Conservation (phyloP, 148 eudicot genomes). For the Salicornia ramosissima region DNA sequence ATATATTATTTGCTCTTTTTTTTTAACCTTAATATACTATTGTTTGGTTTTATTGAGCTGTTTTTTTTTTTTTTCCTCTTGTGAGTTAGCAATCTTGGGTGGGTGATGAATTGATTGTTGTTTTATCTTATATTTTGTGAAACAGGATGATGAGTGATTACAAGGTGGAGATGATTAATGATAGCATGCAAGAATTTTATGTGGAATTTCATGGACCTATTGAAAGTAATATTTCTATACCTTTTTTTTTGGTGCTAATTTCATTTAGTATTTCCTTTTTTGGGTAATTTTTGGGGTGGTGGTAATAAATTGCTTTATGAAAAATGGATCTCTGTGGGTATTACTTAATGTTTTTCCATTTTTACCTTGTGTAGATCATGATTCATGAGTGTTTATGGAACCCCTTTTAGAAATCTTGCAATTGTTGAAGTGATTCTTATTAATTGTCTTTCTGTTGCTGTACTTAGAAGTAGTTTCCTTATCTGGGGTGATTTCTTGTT, state of each 20-base stretch:
- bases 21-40: not conserved
- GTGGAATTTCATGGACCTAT: slow-evolving; percentile 84
- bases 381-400: not conserved
- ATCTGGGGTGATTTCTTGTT: not conserved
- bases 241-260: not conserved
- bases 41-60: too few species aligned
- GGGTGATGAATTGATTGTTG: slow-evolving; percentile 2
- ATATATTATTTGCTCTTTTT: not conserved
- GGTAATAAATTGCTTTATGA: not conserved
- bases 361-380: slow-evolving; percentile 17
- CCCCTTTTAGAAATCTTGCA: not conserved
- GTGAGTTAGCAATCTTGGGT: not conserved
- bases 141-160: slow-evolving; percentile 97
- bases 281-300: not conserved
- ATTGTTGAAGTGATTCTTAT: not conserved
- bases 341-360: slow-evolving; percentile 21
- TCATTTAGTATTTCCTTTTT: not conserved
- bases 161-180: slow-evolving; percentile 94
- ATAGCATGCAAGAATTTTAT: slow-evolving; percentile 87
- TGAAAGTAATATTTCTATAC: slow-evolving; percentile 53
- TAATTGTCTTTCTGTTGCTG: not conserved
- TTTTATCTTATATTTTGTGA: slow-evolving; percentile 8
- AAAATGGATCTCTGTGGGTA: slow-evolving; percentile 13
- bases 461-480: slow-evolving; percentile 13
- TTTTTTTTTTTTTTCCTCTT: not conserved